Base-by-base conservation (phyloP, 768 basidiomycete genomes). In the Tulasnella sp. region DNA sequence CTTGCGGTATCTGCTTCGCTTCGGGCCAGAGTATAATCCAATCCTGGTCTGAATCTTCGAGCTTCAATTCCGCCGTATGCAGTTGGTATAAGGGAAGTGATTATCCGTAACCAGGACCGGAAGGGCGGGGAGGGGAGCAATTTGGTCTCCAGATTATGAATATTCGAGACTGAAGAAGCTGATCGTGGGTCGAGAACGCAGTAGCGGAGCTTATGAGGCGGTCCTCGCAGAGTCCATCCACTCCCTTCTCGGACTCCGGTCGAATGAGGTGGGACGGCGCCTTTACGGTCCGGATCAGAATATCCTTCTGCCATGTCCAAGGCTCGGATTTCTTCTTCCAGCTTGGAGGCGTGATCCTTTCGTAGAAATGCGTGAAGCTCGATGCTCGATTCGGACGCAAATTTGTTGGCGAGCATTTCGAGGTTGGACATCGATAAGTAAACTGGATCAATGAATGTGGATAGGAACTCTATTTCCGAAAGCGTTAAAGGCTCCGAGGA, bases 161-260 rank as follows among this genome's bases (percentile, higher is more conserved):
- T 29, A 29, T 19, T 34, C 11, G 11, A 17, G n/a, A 17, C 9
- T 62, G 59, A 7, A 22, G 8, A 8, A 22, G 63, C 32, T n/a
- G 42, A 22, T 26, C 8, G 76, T 41, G 34, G 69, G 35, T 80
- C 80, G 34, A 95, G 88, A 3, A 85, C 84, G 79, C 91, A 90
- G 83, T 95, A 98, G 39, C 96, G 92, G 86, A 92, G 93, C 79
- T 95, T 94, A 79, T 95, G 94, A 35, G 96, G 94, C 0, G 96
- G 96, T 1, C 95, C 94, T 76, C 87, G 87, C 77, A 92, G 76
- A 16, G 78, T 76, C 94, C 95, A 98, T 4, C 83, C 81, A 3
- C 79, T 78, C 7, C 81, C 83, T 37, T 81, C 81, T 16, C 72
- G 62, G 1, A 80, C 77, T 16, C 94, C 95, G 9, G 86, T 80